Base-by-base conservation (phyloP, 352 stramenopile genomes). In the Pythium grandisporangium region DNA sequence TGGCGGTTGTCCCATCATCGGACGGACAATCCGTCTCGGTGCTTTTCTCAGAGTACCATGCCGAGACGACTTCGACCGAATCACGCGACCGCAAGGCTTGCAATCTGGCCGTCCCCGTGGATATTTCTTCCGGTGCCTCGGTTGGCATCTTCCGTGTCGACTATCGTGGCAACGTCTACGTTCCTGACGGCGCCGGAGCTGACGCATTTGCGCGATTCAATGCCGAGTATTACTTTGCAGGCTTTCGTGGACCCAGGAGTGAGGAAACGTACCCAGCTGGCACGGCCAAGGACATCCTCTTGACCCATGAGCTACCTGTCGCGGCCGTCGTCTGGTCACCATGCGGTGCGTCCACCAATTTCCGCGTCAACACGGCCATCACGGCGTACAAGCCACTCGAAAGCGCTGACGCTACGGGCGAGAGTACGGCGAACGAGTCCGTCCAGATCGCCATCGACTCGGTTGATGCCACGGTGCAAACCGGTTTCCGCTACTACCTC, bases 191-290 rank as follows among this genome's bases (percentile, higher is more conserved):
- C 6, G 62, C 51, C 33, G 53, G 56, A 10, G n/a, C n/a, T n/a
- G n/a, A n/a, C n/a, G 57, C 61, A 5, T 63, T 58, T 32, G 65
- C 51, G 13, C 58, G 72, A 48, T 76, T 72, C 37, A 52, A 76
- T 29, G 61, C 61, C n/a, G 62, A 77, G 47, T 77, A 77, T 42
- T 77, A 70, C 55, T 73, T 77, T 16, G 65, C 65, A n/a, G 65
- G 65, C 14, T 53, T 68, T 29, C 55, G 59, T 16, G 65, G 65
- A 3, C 65, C 65, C 4, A 30, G 51, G 1, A 46, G 52, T 10
- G 42, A 35, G 29, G 40, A 76, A 30, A 65, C 56, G 25, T 76
- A 70, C 44, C 14, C 11, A 3, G 39, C 52, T 2, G 51, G 58
- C 24, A 67, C 38, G 34, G 46, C 60, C 26, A 61, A 66, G 39